These are phyloP conservation scores for Lactarius indigo DNA, from an alignment of 768 basidiomycete species.

Conservation along the genomic window DNA sequence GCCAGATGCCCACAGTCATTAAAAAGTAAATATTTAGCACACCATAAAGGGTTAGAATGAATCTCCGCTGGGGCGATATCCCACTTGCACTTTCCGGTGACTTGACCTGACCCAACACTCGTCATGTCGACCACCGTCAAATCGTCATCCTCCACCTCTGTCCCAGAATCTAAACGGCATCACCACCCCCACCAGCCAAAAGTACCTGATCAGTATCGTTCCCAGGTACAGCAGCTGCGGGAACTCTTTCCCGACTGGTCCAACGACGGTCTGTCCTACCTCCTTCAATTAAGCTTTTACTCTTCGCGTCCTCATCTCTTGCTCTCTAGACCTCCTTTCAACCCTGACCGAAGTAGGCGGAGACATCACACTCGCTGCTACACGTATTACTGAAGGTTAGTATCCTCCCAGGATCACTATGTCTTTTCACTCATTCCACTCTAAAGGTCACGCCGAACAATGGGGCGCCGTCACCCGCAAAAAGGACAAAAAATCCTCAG, in stretches of 20 bases:
- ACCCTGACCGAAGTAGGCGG: conserved; percentile 65
- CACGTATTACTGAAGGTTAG: conserved; percentile 72
- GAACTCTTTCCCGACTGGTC: conserved; percentile 71
- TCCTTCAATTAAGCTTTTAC: conserved; percentile 7
- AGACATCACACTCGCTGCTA: conserved; percentile 64
- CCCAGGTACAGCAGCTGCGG: conserved; percentile 58
- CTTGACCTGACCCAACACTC: not conserved
- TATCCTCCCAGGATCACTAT: conserved; percentile 11
- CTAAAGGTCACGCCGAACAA: conserved; percentile 64
- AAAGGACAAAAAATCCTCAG: conserved; percentile 73
- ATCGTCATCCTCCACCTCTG: conserved; percentile 14
- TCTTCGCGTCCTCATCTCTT: conserved; percentile 15
- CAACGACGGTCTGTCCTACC: conserved; percentile 50
- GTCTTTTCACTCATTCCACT: conserved; percentile 25
- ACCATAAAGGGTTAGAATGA: not conserved
- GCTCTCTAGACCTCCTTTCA: conserved; percentile 56
- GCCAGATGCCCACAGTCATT: not conserved
- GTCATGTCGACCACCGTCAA: conserved; percentile 31
- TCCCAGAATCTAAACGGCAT: conserved; percentile 31
- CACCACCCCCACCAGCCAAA: conserved; percentile 28
- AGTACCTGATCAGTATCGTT: conserved; percentile 42
- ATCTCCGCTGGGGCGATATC: conserved; percentile 3
- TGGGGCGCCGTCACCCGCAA: conserved; percentile 84
- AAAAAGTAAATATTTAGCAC: not conserved
- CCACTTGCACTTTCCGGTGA: not conserved